phyloP scores from a whole-genome alignment of 208 protist species.

The Leishmania tropica region DNA sequence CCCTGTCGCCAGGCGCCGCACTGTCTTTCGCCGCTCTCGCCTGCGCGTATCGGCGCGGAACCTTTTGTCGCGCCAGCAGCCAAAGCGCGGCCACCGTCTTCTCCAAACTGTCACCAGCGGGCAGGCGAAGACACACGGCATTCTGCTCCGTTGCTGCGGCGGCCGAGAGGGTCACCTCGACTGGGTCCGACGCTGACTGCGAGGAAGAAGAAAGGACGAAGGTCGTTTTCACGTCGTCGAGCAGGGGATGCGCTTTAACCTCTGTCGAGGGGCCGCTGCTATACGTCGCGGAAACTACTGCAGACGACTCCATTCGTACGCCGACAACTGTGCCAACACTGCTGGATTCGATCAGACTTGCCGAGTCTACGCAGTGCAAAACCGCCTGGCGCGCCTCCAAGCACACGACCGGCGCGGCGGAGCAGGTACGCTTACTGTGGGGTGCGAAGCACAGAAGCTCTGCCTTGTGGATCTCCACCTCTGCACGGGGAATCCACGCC shows the following conservation, averaged over 20 bases:
- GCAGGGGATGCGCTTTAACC: background rate
- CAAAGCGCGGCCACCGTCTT: conserved; percentile 7
- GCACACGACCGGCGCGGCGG: background rate
- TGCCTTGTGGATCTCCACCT: conserved; percentile 8
- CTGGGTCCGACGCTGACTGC: background rate
- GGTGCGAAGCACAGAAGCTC: conserved; percentile 23
- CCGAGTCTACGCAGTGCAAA: background rate
- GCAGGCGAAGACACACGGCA: conserved; percentile 6
- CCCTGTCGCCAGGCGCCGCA: background rate
- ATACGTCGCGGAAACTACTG: background rate
- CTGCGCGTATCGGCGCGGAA: conserved; percentile 5
- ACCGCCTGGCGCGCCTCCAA: background rate
- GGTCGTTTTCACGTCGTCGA: background rate
- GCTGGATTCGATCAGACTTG: background rate
- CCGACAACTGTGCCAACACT: background rate
- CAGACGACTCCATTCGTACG: background rate
- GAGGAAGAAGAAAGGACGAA: background rate
- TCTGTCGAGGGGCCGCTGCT: background rate
- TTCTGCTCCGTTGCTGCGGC: background rate
- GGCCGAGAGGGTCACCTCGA: background rate
- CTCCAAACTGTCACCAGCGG: background rate
- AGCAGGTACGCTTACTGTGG: background rate
- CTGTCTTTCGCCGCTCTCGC: background rate
- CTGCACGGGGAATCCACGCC: background rate
- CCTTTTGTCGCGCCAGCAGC: conserved; percentile 7